These are phyloP conservation scores for Cyberlindnera americana DNA, from an alignment of 805 yeast species.

Conservation along the genomic window DNA sequence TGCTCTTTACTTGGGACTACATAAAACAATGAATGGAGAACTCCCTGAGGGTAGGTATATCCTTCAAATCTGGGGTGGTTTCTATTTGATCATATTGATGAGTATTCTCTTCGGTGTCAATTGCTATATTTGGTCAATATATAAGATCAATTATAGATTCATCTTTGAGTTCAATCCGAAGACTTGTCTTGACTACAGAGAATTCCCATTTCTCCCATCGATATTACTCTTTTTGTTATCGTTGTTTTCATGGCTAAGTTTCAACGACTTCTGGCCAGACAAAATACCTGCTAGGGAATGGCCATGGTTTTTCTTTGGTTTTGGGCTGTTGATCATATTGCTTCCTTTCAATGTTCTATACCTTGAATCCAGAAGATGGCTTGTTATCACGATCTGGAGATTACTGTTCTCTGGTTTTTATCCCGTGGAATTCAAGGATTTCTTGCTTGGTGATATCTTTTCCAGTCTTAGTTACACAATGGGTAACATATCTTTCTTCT, in stretches of 20 bases:
- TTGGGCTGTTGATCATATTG: constrained; percentile 43
- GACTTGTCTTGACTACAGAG: constrained; percentile 59
- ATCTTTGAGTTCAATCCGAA: constrained; percentile 83
- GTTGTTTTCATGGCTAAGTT: constrained; percentile 72
- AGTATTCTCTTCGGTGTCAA: constrained; percentile 62
- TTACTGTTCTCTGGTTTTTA: constrained; percentile 77
- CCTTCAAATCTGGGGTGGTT: constrained; percentile 92
- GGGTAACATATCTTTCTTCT: constrained; percentile 80
- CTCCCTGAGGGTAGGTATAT: constrained; percentile 57
- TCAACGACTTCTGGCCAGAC: constrained; percentile 61
- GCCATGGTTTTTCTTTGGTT: constrained; percentile 75
- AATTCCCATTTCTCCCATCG: constrained; percentile 64
- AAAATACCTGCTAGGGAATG: constrained; percentile 62
- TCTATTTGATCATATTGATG: constrained; percentile 61
- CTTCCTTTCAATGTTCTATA: constrained; percentile 60
- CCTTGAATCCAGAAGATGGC: constrained; percentile 72
- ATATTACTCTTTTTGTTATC: constrained; percentile 52
- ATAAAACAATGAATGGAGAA: constrained; percentile 36
- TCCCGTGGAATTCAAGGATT: constrained; percentile 94
- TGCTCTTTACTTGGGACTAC: constrained; percentile 51
- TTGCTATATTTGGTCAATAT: constrained; percentile 67
- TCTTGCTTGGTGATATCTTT: constrained; percentile 87
- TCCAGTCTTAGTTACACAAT: constrained; percentile 86
- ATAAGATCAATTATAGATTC: constrained; percentile 83
- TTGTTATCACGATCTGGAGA: constrained; percentile 67